These are phyloP conservation scores for Amanita inopinata DNA, from an alignment of 768 basidiomycete species.

Conservation along the genomic window DNA sequence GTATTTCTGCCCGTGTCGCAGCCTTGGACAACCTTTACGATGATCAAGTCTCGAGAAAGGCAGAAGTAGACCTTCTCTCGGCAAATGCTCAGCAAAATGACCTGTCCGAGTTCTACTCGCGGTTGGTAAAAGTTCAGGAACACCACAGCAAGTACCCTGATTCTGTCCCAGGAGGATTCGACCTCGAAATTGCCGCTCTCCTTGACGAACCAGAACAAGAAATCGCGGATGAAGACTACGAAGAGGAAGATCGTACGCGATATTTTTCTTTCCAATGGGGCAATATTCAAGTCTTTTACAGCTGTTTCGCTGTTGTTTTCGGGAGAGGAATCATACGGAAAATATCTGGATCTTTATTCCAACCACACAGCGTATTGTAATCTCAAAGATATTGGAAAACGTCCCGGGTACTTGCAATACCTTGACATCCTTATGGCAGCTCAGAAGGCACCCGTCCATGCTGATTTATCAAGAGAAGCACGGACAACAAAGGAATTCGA, in stretches of 20 bases:
- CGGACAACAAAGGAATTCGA: constrained; percentile 72
- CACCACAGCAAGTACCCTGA: constrained; percentile 96
- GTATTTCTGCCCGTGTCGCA: constrained; percentile 60
- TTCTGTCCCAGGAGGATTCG: constrained; percentile 69
- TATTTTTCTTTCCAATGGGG: constrained; percentile 6
- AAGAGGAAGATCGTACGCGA: constrained; percentile 80
- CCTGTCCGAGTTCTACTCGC: constrained; percentile 89
- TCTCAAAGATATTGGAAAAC: constrained; percentile 73
- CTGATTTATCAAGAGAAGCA: constrained; percentile 59
- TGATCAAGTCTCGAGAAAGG: constrained; percentile 62
- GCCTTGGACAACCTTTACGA: constrained; percentile 66
- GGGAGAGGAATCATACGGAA: constrained; percentile 92
- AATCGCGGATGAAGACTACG: constrained; percentile 59
- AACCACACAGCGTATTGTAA: constrained; percentile 88
- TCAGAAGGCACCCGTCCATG: constrained; percentile 50
- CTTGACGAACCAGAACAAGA: constrained; percentile 71
- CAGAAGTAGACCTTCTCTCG: constrained; percentile 58
- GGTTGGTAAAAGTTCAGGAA: constrained; percentile 93
- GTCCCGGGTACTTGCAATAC: constrained; percentile 88
- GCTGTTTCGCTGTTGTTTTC: constrained; percentile 84
- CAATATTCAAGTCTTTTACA: constrained; percentile 20
- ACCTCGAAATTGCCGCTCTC: constrained; percentile 73
- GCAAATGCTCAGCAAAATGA: constrained; percentile 53
- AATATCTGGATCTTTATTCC: constrained; percentile 87
- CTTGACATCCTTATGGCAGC: constrained; percentile 74